Evolutionary conservation across 2,329 filamentous ascomycete genomes (phyloP).

Genomic region (Zasmidium angulare): DNA sequence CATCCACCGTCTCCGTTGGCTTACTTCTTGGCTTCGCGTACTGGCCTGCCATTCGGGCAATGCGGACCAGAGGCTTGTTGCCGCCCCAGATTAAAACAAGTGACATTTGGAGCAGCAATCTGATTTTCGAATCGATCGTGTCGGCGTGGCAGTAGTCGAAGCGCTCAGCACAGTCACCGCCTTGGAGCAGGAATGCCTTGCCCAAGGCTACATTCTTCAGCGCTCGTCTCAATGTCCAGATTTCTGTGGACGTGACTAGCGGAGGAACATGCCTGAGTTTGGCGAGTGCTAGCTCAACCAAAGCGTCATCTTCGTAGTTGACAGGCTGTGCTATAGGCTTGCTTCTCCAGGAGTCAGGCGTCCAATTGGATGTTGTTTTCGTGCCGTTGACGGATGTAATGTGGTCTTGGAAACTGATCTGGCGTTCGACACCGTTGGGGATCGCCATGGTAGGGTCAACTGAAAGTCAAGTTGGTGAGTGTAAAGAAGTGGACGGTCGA

Average conservation of each 20-base stretch:
- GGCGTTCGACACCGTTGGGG: not conserved
- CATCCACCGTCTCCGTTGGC: conserved; percentile 78
- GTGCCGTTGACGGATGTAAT: conserved; percentile 2
- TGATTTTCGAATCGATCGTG: conserved; percentile 94
- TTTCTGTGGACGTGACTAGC: conserved; percentile 77
- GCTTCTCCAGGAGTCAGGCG: conserved; percentile 68
- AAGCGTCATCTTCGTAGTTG: conserved; percentile 62
- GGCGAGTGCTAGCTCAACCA: conserved; percentile 59
- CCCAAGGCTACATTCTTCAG: conserved; percentile 85
- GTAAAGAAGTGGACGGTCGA: not conserved
- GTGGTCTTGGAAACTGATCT: not conserved
- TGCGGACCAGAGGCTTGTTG: conserved; percentile 81
- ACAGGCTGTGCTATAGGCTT: conserved; percentile 79
- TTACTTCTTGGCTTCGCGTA: conserved; percentile 94
- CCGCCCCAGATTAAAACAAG: conserved; percentile 89
- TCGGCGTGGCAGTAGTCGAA: conserved; percentile 93
- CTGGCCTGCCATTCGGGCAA: conserved; percentile 91
- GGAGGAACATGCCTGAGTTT: conserved; percentile 72
- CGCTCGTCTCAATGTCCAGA: conserved; percentile 73
- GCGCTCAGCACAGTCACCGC: conserved; percentile 93
- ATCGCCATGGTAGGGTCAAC: not conserved
- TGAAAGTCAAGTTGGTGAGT: too few species aligned
- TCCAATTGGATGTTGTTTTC: conserved; percentile 48
- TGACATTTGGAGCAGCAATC: conserved; percentile 95
- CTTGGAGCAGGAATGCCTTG: conserved; percentile 90